A percentile compares a stretch with the other conserved stretches of the same genome.
Evolutionary conservation across 371 early-diverging fungal genomes (phyloP).

Genomic region (Caulochytrium protostelioides): DNA sequence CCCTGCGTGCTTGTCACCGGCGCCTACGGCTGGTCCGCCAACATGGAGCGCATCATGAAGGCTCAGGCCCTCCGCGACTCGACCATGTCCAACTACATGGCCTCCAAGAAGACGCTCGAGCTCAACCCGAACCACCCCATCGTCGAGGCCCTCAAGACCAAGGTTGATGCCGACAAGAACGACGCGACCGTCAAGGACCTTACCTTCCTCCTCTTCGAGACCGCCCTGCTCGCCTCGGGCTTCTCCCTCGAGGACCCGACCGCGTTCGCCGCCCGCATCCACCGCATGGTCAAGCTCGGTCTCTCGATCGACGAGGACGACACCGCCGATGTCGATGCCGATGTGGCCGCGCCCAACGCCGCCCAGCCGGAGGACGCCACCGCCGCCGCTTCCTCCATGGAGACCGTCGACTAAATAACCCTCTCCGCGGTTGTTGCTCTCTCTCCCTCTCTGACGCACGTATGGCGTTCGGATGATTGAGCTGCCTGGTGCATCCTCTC

Average conservation of each 20-base stretch:
- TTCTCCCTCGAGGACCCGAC: constrained; percentile 89
- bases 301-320: constrained; percentile 67
- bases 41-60: constrained; percentile 99
- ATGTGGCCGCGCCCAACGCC: too few species aligned
- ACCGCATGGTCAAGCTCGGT: constrained; percentile 95
- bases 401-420: constrained; percentile 5
- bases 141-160: constrained; percentile 71
- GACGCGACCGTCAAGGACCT: constrained; percentile 94
- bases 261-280: constrained; percentile 80
- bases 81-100: constrained; percentile 90
- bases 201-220: constrained; percentile 78
- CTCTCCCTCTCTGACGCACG: background rate
- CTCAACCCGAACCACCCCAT: constrained; percentile 88
- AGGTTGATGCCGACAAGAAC: constrained; percentile 74
- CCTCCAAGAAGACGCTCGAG: constrained; percentile 94
- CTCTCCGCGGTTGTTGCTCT: too few species aligned
- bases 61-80: constrained; percentile 94
- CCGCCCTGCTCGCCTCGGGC: constrained; percentile 84
- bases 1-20: constrained; percentile 95
- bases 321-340: constrained; percentile 1
- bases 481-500: background rate
- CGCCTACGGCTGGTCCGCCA: constrained; percentile 95
- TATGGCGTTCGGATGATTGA: background rate
- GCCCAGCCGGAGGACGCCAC: constrained; percentile 10
- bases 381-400: constrained; percentile 1